phyloP scores from a whole-genome alignment of 1,284 basidiomycete species.

The Fomitiporia mediterranea region DNA sequence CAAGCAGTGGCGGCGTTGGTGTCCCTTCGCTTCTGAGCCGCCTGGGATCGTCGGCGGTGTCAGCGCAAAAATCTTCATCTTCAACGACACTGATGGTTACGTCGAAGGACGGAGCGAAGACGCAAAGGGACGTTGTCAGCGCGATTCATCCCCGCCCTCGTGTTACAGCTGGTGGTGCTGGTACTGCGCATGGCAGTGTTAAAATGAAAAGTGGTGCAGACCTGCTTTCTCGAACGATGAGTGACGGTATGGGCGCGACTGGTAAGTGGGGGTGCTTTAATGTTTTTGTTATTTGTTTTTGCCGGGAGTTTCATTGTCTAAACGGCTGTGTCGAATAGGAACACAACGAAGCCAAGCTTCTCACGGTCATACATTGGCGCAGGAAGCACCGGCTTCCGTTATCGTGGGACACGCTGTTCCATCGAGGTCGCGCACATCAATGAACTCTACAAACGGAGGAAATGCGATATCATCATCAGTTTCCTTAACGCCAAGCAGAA shows the following conservation, averaged over 20 bases:
- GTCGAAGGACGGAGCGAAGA: not conserved
- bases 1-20: constrained; percentile 21
- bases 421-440: not conserved
- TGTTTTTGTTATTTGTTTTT: not conserved
- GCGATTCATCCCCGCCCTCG: no score
- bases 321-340: no score
- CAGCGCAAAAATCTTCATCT: no score
- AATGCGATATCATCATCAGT: not conserved
- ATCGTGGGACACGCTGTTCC: not conserved
- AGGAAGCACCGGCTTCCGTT: not conserved
- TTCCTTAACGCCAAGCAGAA: not conserved
- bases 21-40: constrained; percentile 42
- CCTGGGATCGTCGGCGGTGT: constrained; percentile 22
- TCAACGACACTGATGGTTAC: not conserved
- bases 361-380: not conserved
- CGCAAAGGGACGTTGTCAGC: not conserved
- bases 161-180: no score
- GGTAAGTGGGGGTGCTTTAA: no score
- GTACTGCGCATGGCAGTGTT: not conserved
- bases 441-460: not conserved
- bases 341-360: not conserved
- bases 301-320: not conserved
- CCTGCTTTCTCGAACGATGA: not conserved
- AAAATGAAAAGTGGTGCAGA: not conserved
- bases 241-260: not conserved